A percentile compares a stretch with the other conserved stretches of the same genome.
Conservation (phyloP, 805 yeast species). For the Starmerella cellae region DNA sequence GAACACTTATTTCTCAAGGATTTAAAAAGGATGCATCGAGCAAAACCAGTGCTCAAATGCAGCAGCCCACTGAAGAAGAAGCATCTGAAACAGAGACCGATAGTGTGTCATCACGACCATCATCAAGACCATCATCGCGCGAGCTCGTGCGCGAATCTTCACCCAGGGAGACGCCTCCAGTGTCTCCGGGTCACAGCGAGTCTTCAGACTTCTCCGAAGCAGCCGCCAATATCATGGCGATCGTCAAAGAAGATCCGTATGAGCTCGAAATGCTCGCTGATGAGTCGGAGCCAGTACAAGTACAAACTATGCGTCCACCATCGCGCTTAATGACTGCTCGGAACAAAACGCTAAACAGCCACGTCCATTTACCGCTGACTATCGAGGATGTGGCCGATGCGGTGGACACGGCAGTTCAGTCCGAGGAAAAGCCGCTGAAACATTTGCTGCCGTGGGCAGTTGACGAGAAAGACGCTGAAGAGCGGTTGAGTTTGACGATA, state of each 20-base stretch:
- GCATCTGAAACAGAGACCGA: neutral
- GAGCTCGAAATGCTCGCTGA: neutral
- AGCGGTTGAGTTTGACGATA: slow-evolving; percentile 45
- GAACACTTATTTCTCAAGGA: slow-evolving; percentile 11
- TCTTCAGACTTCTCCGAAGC: neutral
- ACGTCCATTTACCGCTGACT: slow-evolving; percentile 18
- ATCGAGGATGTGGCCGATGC: slow-evolving; percentile 7
- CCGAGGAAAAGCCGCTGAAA: slow-evolving; percentile 1
- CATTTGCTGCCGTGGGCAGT: slow-evolving; percentile 26
- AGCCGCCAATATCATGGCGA: neutral
- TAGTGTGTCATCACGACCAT: too few relatives aligned
- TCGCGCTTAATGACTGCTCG: neutral
- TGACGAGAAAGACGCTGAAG: slow-evolving; percentile 42
- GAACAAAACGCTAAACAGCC: slow-evolving; percentile 11
- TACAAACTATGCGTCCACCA: neutral
- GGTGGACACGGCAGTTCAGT: slow-evolving; percentile 1
- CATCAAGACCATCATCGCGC: too few relatives aligned
- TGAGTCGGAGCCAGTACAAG: neutral
- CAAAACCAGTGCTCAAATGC: neutral
- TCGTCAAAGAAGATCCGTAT: neutral
- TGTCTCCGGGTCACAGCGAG: neutral
- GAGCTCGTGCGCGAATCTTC: too few relatives aligned
- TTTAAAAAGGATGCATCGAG: neutral
- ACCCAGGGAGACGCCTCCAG: neutral
- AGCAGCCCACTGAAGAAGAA: neutral